phyloP scores from a whole-genome alignment of 352 stramenopile genomes.

The Globisporangium cystogenes region DNA sequence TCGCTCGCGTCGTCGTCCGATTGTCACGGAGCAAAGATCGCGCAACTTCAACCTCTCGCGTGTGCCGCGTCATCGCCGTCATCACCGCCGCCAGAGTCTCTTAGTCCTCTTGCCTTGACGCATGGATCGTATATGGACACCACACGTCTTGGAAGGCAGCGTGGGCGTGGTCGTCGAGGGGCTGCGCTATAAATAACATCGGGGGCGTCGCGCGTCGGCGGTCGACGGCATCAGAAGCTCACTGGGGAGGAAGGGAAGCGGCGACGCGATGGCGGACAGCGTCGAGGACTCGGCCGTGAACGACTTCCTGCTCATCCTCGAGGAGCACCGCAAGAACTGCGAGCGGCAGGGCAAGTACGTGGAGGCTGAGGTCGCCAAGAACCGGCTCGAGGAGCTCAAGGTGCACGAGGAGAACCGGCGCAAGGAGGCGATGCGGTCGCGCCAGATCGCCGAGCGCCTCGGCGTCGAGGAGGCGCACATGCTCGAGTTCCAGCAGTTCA shows the following conservation, averaged over 20 bases:
- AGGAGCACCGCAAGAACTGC: conserved; percentile 97
- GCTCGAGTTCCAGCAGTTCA: conserved; percentile 98
- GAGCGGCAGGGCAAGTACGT: conserved; percentile 97
- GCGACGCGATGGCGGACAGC: conserved; percentile 28
- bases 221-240: too few species aligned
- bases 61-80: background rate
- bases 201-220: too few species aligned
- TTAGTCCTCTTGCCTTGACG: too few species aligned
- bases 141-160: too few species aligned
- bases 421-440: conserved; percentile 92
- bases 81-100: too few species aligned
- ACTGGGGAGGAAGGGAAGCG: background rate
- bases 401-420: conserved; percentile 94
- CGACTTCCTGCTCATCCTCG: conserved; percentile 87
- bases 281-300: conserved; percentile 79
- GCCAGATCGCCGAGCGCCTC: conserved; percentile 93
- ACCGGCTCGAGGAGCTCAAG: conserved; percentile 94
- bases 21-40: conserved; percentile 4
- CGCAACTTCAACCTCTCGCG: conserved; percentile 1
- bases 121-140: too few species aligned
- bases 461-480: conserved; percentile 97
- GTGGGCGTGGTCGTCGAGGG: too few species aligned
- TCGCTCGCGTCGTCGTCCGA: background rate
- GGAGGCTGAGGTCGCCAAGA: conserved; percentile 96
- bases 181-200: too few species aligned